Conservation (phyloP, 108 stramenopile species). For the Cyclostephanos tholiformis region DNA sequence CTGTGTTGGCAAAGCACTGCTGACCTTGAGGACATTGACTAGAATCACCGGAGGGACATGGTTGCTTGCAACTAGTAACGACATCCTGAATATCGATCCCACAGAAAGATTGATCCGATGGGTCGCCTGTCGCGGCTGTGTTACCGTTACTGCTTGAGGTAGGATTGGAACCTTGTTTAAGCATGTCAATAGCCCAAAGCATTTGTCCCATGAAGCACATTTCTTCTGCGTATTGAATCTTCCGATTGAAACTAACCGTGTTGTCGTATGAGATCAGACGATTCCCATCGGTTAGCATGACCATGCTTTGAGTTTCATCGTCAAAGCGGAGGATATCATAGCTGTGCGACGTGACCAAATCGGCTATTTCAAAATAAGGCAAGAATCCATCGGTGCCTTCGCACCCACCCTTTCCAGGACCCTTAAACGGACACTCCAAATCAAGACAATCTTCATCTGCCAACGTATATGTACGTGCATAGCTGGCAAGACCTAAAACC, state of each 20-base stretch:
- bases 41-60: constrained; percentile 43
- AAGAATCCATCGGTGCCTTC: constrained; percentile 51
- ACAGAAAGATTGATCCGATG: constrained; percentile 48
- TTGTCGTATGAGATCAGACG: constrained; percentile 58
- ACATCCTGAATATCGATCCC: constrained; percentile 50
- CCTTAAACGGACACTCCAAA: constrained; percentile 43
- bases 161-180: constrained; percentile 47
- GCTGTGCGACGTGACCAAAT: constrained; percentile 29
- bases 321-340: constrained; percentile 41
- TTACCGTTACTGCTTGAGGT: constrained; percentile 52
- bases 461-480: constrained; percentile 50
- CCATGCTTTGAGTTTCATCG: constrained; percentile 47
- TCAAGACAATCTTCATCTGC: constrained; percentile 41
- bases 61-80: constrained; percentile 43
- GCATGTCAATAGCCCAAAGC: constrained; percentile 57
- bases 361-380: constrained; percentile 53
- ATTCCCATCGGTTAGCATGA: constrained; percentile 56
- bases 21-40: constrained; percentile 41
- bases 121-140: constrained; percentile 33
- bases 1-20: constrained; percentile 46
- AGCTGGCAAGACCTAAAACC: constrained; percentile 49
- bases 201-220: constrained; percentile 46
- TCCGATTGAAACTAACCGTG: constrained; percentile 49
- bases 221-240: constrained; percentile 44
- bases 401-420: constrained; percentile 47